Base-by-base conservation (phyloP, 306 rosid genomes). In the Dryas alaskensis region DNA sequence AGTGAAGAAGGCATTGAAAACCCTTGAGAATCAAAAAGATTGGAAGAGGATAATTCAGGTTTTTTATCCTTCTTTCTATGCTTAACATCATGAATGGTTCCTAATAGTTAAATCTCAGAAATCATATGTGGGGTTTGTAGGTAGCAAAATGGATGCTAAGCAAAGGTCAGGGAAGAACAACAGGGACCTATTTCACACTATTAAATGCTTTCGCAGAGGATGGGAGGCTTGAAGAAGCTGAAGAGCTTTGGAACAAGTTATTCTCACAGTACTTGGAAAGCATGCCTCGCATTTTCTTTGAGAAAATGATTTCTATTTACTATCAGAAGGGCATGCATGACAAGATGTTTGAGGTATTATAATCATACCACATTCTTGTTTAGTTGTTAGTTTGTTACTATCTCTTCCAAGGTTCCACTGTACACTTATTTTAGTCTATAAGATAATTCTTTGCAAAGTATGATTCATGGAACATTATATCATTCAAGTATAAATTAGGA, bases 131-230 rank as follows among this genome's bases (percentile, higher is more conserved):
- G 69, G 50, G 50, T 9, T 59, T 87, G 65, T 77, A 94, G 99
- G 82, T 92, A 70, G 80, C 95, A 5, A 94, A 94, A 74, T 94
- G 99, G 99, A 92, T 92, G 99, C 3, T 94, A 63, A 92, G 97
- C 87, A 94, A 94, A 86, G 99, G 99, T 70, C 99, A 94, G 79
- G 97, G 97, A 83, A 89, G 92, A 87, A 92, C 99, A 77, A 88
- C 87, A 95, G 97, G 99, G 73, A 94, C 94, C 81, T 94, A 94
- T 86, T 86, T 86, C 76, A 83, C 84, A 10, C 83, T 94, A 27
- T 73, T 94, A 54, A 92, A 88, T 82, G 97, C 99, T 57, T 89
- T 94, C 51, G 90, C 84, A n/a, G 89, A 85, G 76, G 99, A 94
- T 86, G 97, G 80, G 64, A 92, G 99, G 62, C 81, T 94, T 43